A percentile compares a stretch with the other conserved stretches of the same genome.
These are phyloP conservation scores for Leccinum subspadiceum DNA, from an alignment of 1,284 basidiomycete genomes.

Conservation along the genomic window DNA sequence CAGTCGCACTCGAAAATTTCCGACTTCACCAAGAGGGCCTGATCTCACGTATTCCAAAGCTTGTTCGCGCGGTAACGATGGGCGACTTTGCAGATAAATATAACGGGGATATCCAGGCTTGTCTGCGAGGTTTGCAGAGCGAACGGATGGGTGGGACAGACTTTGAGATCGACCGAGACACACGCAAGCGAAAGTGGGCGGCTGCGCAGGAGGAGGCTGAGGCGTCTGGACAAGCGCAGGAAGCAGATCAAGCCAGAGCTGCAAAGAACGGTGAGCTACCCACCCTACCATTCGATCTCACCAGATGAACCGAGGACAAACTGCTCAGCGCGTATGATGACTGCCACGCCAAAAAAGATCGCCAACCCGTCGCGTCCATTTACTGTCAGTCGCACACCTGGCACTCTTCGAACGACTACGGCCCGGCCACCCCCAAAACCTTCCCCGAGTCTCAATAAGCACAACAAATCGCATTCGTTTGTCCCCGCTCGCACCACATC, in stretches of 20 bases:
- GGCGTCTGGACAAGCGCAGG: constrained; percentile 33
- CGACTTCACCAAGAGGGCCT: constrained; percentile 67
- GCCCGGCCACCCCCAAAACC: constrained; percentile 40
- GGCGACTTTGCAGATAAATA: constrained; percentile 76
- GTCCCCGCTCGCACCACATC: constrained; percentile 37
- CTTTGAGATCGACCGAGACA: constrained; percentile 61
- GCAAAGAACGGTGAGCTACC: constrained; percentile 55
- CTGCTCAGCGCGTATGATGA: constrained; percentile 50
- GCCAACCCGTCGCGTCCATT: constrained; percentile 40
- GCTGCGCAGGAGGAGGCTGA: constrained; percentile 57
- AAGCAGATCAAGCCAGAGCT: constrained; percentile 45
- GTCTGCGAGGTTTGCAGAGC: constrained; percentile 61
- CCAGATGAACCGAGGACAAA: neutral
- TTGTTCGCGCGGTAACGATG: constrained; percentile 68
- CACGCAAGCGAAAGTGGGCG: constrained; percentile 73
- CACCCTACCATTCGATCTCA: neutral
- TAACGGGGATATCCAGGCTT: constrained; percentile 67
- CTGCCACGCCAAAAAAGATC: constrained; percentile 55
- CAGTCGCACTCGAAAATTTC: constrained; percentile 68
- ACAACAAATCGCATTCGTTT: constrained; percentile 26
- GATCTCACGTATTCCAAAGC: constrained; percentile 70
- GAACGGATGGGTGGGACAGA: constrained; percentile 50
- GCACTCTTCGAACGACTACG: constrained; percentile 33
- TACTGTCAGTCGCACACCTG: constrained; percentile 45
- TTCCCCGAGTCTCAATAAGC: constrained; percentile 58